Evolutionary conservation across 192 early-diverging fungal species (phyloP).

Genomic region (Gonapodya sp.): DNA sequence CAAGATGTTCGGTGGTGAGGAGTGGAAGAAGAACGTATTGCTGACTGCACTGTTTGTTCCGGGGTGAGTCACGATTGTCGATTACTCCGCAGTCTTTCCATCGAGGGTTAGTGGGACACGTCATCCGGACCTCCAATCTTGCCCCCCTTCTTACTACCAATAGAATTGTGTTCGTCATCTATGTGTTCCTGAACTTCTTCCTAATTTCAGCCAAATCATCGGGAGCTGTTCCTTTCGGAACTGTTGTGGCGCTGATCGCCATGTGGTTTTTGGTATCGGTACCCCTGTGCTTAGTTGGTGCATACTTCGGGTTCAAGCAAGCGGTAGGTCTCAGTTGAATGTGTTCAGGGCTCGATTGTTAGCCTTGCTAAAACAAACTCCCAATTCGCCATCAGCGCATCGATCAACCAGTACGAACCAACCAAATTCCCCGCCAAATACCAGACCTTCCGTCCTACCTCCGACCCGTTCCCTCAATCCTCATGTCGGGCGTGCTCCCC

Average conservation of each 20-base stretch:
- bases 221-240: slow-evolving; percentile 81
- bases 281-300: slow-evolving; percentile 73
- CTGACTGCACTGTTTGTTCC: slow-evolving; percentile 77
- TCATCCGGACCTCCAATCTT: no score
- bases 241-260: slow-evolving; percentile 62
- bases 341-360: no score
- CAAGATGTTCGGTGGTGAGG: slow-evolving; percentile 85
- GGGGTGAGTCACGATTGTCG: no score
- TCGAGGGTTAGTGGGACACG: no score
- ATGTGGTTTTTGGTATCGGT: slow-evolving; percentile 75
- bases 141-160: not conserved
- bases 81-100: no score
- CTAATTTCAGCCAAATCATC: slow-evolving; percentile 80
- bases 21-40: slow-evolving; percentile 76
- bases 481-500: slow-evolving; percentile 76
- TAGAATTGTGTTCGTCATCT: slow-evolving; percentile 43
- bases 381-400: slow-evolving; percentile 30
- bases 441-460: slow-evolving; percentile 73
- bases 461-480: slow-evolving; percentile 36
- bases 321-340: no score
- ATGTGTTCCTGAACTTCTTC: slow-evolving; percentile 74
- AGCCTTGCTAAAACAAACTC: not conserved
- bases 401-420: slow-evolving; percentile 80
- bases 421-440: slow-evolving; percentile 85
- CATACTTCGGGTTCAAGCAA: slow-evolving; percentile 74